These are phyloP conservation scores for Xylaria sp. DNA, from an alignment of 2,329 filamentous ascomycete species.

Conservation along the genomic window DNA sequence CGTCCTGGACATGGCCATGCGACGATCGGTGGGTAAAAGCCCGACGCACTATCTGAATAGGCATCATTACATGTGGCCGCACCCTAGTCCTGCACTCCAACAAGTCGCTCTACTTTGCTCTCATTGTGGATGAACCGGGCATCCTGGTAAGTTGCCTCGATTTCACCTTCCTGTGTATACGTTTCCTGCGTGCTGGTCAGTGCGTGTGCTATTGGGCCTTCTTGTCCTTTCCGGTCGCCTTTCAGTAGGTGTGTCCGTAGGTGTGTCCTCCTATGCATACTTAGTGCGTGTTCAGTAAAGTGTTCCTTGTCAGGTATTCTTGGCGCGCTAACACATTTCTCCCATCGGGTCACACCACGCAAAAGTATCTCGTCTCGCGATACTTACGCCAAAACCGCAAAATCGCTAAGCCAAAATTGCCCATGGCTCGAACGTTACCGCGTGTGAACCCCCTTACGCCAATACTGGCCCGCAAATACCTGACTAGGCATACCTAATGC, in stretches of 20 bases:
- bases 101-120: slow-evolving; percentile 31
- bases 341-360: too few species aligned
- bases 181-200: slow-evolving; percentile 4
- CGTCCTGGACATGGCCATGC: slow-evolving; percentile 45
- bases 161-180: slow-evolving; percentile 3
- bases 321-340: too few species aligned
- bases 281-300: too few species aligned
- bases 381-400: too few species aligned
- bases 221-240: slow-evolving; percentile 2
- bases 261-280: background rate
- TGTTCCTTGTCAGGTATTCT: too few species aligned
- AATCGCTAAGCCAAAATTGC: too few species aligned
- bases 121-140: slow-evolving; percentile 7
- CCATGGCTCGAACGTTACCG: too few species aligned
- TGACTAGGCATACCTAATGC: too few species aligned
- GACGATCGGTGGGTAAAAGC: slow-evolving; percentile 44
- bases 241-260: background rate
- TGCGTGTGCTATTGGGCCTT: slow-evolving; percentile 2
- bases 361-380: too few species aligned
- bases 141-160: slow-evolving; percentile 13
- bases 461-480: too few species aligned
- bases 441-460: too few species aligned
- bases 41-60: slow-evolving; percentile 43
- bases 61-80: slow-evolving; percentile 36
- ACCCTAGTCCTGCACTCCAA: slow-evolving; percentile 28